A percentile compares a stretch with the other conserved stretches of the same genome.
phyloP scores from a whole-genome alignment of 164 flowering plant genomes.

The Macadamia integrifolia region DNA sequence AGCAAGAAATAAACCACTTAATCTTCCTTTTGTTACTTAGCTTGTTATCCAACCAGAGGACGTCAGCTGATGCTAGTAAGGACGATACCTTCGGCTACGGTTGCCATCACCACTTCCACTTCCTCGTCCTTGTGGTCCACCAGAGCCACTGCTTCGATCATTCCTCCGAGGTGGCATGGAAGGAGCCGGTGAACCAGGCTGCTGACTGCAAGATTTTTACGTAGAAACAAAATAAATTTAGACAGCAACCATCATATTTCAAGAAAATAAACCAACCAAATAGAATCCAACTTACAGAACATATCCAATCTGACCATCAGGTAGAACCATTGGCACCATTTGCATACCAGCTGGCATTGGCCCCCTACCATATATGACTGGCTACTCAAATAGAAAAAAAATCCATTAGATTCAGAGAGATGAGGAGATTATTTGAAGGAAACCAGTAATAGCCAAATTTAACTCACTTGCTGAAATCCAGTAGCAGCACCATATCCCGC shows the following conservation, averaged over 20 bases:
- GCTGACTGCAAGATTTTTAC: conserved; percentile 56
- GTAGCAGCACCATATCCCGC: conserved; percentile 55
- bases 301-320: conserved; percentile 98
- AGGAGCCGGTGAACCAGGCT: conserved; percentile 75
- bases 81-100: conserved; percentile 72
- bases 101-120: conserved; percentile 42
- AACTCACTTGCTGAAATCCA: conserved; percentile 68
- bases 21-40: conserved; percentile 2
- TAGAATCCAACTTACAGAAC: conserved; percentile 70
- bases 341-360: conserved; percentile 94
- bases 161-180: conserved; percentile 48
- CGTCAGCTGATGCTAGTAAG: conserved; percentile 45
- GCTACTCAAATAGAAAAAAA: conserved; percentile 41
- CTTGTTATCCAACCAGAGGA: conserved; percentile 26
- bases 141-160: conserved; percentile 48
- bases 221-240: background rate
- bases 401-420: background rate
- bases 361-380: conserved; percentile 93
- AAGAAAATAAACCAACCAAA: background rate
- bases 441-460: background rate
- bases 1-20: background rate
- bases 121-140: conserved; percentile 48
- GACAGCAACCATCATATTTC: background rate
- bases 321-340: conserved; percentile 98
- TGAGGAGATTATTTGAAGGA: background rate